Base-by-base conservation (phyloP, 345 rosid genomes). In the Populus euphratica region DNA sequence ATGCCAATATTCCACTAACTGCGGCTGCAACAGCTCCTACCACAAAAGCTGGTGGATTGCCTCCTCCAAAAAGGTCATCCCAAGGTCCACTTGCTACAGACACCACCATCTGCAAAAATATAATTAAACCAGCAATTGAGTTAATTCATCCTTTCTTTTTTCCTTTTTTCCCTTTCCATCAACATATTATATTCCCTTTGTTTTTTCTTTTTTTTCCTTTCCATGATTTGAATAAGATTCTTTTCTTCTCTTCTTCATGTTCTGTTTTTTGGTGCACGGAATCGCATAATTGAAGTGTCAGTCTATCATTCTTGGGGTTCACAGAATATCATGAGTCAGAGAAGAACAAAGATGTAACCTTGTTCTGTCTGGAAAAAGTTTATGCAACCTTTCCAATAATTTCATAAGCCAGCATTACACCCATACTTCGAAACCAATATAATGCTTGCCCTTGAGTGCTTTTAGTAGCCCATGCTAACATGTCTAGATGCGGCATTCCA, bases 1-100 rank as follows among this genome's bases (percentile, higher is more conserved):
- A 79, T 0, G 97, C 95, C 39, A 91, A 44, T 47, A 88, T 35
- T 5, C 91, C 90, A 77, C 98, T 93, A 0, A 68, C 83, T 1
- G 91, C 86, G 0, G 98, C 98, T 0, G 95, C 90, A 0, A 93
- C 76, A 0, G 91, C 98, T 65, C 96, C 98, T 25, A 82, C 79
- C 21, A 86, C 81, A 72, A 93, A 93, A 2, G 97, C 97, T 18
- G 98, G 98, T 59, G 85, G 31, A 82, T 94, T 94, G 20, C 98
- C 98, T 0, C 98, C 98, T 71, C 98, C 95, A 49, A 89, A 91
- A 20, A 90, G 35, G 39, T 86, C 86, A 56, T 94, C 99, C 69
- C 90, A 84, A 18, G 91, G 93, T 67, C 99, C 99, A 11, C 89
- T 86, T 18, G 84, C 83, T 10, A 89, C 75, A 1, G 99, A 91